Conservation (phyloP, 805 yeast species). For the Saturnispora hagleri region DNA sequence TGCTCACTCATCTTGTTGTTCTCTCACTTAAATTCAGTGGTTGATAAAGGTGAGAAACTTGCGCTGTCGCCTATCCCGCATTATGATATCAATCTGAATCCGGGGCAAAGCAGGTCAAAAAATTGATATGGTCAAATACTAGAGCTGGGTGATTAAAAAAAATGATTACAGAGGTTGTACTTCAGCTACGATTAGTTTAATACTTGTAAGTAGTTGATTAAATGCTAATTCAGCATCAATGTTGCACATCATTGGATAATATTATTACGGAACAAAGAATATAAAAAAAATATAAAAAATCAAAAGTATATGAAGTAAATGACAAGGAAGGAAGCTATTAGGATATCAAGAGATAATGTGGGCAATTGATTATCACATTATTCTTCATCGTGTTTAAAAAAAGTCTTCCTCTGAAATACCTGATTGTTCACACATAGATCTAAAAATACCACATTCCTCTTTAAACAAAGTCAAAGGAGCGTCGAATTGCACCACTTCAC, state of each 20-base stretch:
- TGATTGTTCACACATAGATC: constrained; percentile 43
- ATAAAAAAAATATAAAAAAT: background rate
- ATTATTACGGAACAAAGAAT: background rate
- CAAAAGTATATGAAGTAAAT: background rate
- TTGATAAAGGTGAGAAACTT: background rate
- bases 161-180: too few relatives aligned
- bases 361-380: background rate
- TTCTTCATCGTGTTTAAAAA: background rate
- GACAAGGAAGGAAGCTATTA: background rate
- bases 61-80: background rate
- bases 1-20: background rate
- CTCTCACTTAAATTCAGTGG: background rate
- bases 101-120: background rate
- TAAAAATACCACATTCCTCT: constrained; percentile 35
- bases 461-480: constrained; percentile 43
- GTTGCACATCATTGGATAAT: too few relatives aligned
- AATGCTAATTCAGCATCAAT: too few relatives aligned
- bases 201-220: too few relatives aligned
- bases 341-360: background rate
- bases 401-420: constrained; percentile 25
- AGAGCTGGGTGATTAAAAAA: too few relatives aligned
- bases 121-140: too few relatives aligned
- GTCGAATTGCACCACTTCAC: constrained; percentile 46
- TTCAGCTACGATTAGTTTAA: too few relatives aligned
- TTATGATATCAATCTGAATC: background rate